Conservation (phyloP, 129 eudicot species). For the Rutidosis leptorrhynchoides region DNA sequence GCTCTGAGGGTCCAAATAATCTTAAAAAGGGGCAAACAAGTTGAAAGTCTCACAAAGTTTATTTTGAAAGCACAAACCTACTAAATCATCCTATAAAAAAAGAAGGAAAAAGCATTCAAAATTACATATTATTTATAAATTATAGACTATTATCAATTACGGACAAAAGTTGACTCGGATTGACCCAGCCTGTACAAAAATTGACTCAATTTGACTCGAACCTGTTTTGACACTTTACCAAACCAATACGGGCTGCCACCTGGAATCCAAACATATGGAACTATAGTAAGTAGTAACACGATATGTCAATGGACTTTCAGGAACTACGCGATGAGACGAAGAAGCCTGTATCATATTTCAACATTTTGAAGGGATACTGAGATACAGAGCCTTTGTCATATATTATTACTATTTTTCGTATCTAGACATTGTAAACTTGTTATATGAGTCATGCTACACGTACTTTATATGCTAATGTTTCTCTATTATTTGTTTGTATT, state of each 20-base stretch:
- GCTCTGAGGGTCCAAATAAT: neutral
- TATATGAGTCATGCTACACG: slow-evolving; percentile 5
- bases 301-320: slow-evolving; percentile 34
- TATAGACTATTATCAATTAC: neutral
- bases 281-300: slow-evolving; percentile 15
- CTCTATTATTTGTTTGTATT: slow-evolving; percentile 5
- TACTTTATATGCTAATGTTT: neutral
- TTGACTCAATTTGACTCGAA: neutral
- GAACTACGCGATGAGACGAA: slow-evolving; percentile 47
- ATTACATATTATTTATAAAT: neutral
- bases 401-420: neutral
- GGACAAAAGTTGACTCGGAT: neutral
- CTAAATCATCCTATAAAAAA: neutral
- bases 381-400: slow-evolving; percentile 5
- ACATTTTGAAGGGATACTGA: slow-evolving; percentile 56
- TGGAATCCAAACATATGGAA: neutral
- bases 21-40: neutral
- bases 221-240: neutral
- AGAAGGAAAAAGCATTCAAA: neutral
- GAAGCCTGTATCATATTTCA: slow-evolving; percentile 66
- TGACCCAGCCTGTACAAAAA: neutral
- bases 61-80: neutral
- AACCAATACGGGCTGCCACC: neutral
- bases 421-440: neutral
- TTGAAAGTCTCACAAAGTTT: neutral